Percentiles rank a stretch among this genome's conserved stretches.
Conservation (phyloP, 1,284 basidiomycete species). For the Apiotrichum sp. region DNA sequence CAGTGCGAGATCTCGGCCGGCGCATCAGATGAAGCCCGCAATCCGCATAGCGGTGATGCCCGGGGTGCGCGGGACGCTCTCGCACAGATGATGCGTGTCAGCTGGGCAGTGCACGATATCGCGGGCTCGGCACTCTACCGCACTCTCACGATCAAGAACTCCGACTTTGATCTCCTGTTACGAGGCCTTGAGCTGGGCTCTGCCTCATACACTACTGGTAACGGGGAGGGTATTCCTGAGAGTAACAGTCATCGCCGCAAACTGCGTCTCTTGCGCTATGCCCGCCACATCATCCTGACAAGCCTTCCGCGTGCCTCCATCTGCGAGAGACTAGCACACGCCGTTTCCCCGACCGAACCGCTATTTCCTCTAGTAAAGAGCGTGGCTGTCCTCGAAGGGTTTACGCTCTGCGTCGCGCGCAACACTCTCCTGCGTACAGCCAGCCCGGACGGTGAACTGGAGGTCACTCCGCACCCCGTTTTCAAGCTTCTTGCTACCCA, state of each 20-base stretch:
- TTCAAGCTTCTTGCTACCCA: background rate
- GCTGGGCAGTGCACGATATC: background rate
- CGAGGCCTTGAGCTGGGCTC: too few species aligned
- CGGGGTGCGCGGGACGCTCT: background rate
- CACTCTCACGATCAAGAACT: background rate
- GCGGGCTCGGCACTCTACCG: background rate
- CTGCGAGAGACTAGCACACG: background rate
- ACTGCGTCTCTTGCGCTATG: background rate
- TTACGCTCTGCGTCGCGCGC: background rate
- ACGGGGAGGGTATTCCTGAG: too few species aligned
- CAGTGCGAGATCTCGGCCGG: background rate
- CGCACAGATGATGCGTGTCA: background rate
- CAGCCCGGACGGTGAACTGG: background rate
- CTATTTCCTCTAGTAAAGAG: background rate
- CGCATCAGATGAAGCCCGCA: too few species aligned
- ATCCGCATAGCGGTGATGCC: background rate
- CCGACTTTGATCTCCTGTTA: background rate
- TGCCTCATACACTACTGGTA: background rate
- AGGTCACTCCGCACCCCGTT: background rate
- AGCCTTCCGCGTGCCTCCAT: background rate
- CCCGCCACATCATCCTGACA: background rate
- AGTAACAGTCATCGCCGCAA: background rate
- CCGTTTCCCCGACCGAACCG: background rate
- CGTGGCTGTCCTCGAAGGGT: background rate
- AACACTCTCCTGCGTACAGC: background rate